Conservation (phyloP, 2,329 filamentous ascomycete genomes). For the Epichloe glyceriae region DNA sequence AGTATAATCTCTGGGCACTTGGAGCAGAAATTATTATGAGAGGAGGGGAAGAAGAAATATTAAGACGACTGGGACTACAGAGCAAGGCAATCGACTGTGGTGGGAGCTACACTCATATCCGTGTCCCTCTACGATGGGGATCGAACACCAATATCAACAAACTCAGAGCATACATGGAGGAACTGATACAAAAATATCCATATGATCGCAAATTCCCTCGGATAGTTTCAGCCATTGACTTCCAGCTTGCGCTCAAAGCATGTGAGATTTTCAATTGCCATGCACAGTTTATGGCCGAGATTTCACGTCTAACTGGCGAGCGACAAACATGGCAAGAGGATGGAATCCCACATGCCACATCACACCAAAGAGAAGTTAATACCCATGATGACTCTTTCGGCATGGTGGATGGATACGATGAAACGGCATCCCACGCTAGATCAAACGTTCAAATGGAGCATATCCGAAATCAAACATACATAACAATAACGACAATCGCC, state of each 20-base stretch:
- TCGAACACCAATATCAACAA: constrained; percentile 30
- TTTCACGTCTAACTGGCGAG: constrained; percentile 22
- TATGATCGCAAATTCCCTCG: constrained; percentile 49
- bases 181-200: constrained; percentile 64
- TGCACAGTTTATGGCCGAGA: constrained; percentile 38
- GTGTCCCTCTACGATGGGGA: constrained; percentile 24
- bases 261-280: constrained; percentile 69
- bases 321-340: constrained; percentile 5
- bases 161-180: constrained; percentile 56
- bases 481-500: constrained; percentile 49
- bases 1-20: constrained; percentile 63
- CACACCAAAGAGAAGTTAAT: neutral
- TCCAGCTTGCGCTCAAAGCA: constrained; percentile 69
- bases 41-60: constrained; percentile 26
- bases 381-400: neutral
- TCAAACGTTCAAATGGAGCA: constrained; percentile 18
- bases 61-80: neutral
- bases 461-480: constrained; percentile 38
- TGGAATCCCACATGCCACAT: neutral
- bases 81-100: neutral
- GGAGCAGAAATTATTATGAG: constrained; percentile 75
- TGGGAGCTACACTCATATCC: neutral
- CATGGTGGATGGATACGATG: neutral
- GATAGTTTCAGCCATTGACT: constrained; percentile 54
- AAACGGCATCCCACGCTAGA: neutral